These are phyloP conservation scores for Ceratocystis alfenasii DNA, from an alignment of 2,329 filamentous ascomycete species.

Conservation along the genomic window DNA sequence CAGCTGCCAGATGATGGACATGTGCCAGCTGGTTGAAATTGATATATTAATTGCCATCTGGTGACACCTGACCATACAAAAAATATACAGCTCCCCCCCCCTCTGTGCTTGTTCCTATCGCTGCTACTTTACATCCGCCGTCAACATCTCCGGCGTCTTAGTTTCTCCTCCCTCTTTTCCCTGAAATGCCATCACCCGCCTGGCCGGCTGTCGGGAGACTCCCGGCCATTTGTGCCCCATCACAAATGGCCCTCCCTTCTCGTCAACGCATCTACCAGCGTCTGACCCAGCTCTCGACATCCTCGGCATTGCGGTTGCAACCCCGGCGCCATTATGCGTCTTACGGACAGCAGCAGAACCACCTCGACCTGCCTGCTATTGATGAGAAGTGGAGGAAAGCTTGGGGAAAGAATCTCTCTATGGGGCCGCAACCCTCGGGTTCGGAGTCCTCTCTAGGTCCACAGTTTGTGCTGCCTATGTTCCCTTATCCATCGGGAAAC, in stretches of 20 bases:
- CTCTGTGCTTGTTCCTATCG: background rate
- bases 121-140: background rate
- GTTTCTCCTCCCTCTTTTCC: background rate
- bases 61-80: background rate
- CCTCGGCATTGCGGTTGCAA: background rate
- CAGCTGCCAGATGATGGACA: background rate
- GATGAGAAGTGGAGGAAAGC: constrained; percentile 42
- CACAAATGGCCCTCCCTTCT: background rate
- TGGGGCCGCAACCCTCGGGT: constrained; percentile 18
- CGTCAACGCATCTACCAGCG: constrained; percentile 10
- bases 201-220: constrained; percentile 10
- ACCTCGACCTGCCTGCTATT: constrained; percentile 22
- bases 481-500: constrained; percentile 79
- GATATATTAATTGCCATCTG: fast-evolving
- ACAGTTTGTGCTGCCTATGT: constrained; percentile 78
- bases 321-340: background rate
- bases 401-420: constrained; percentile 31
- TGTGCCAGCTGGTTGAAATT: background rate
- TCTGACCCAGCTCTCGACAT: constrained; percentile 2
- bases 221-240: background rate
- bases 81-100: background rate
- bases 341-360: background rate
- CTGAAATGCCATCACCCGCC: background rate
- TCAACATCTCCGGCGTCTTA: background rate
- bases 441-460: constrained; percentile 25